phyloP scores from a whole-genome alignment of 2,329 filamentous ascomycete species.

The Pseudopyrenochaeta lycopersici region DNA sequence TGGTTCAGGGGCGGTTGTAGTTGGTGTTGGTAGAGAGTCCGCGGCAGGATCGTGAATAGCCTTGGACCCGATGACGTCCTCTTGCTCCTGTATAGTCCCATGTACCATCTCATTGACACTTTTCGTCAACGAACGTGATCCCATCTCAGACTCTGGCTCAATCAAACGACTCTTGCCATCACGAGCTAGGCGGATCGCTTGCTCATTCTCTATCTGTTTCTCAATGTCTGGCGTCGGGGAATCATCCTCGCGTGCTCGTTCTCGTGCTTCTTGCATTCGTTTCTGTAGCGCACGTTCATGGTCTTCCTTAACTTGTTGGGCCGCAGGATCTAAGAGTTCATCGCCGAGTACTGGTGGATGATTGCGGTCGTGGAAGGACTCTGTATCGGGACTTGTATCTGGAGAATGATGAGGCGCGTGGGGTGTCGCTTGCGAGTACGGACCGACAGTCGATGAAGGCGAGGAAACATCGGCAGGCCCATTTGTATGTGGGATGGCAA shows the following conservation, averaged over 20 bases:
- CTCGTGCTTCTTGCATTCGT: constrained; percentile 57
- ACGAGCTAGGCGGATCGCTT: constrained; percentile 50
- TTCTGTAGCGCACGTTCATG: constrained; percentile 62
- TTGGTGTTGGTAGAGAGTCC: constrained; percentile 48
- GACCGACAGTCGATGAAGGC: constrained; percentile 71
- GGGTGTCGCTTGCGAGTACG: constrained; percentile 77
- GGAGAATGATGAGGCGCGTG: constrained; percentile 73
- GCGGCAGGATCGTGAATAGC: constrained; percentile 27
- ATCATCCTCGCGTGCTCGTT: constrained; percentile 52
- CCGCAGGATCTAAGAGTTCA: constrained; percentile 46
- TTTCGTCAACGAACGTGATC: constrained; percentile 30
- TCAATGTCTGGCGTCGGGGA: constrained; percentile 67
- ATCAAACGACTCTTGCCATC: constrained; percentile 41
- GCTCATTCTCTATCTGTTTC: constrained; percentile 64
- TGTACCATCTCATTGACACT: constrained; percentile 29
- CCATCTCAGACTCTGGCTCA: constrained; percentile 22
- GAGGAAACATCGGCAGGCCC: constrained; percentile 52
- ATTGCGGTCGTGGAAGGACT: constrained; percentile 52
- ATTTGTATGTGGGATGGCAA: constrained; percentile 36
- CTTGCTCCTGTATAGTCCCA: constrained; percentile 11
- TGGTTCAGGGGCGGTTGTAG: constrained; percentile 44
- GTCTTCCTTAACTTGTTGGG: constrained; percentile 60
- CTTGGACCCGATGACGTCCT: constrained; percentile 16
- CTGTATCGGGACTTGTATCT: constrained; percentile 77
- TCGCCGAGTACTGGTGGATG: constrained; percentile 37